Evolutionary conservation across 208 protist genomes (phyloP), one percentile per base, ranked within the genome.

Genomic region (Trypanosoma melophagium): DNA sequence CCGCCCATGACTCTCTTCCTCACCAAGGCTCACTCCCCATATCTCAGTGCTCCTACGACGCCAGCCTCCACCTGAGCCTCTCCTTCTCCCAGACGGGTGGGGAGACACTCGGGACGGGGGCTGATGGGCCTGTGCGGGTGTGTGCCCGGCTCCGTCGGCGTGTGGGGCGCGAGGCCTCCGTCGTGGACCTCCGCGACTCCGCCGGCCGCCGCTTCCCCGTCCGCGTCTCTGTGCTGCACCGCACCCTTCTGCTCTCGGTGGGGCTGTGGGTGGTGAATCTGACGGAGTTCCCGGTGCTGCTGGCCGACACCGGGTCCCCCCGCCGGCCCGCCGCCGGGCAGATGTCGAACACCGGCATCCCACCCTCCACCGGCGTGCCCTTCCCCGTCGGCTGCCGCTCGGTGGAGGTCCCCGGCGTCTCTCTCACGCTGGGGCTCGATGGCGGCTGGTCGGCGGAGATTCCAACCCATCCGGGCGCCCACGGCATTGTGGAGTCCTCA

Each of bases 191-290:
- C 63, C 64, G 66, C 28, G 82, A 91, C 70, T 60, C 61, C 56
- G 71, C 75, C 63, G 85, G 85, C 3, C 74, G 76, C 14, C 64
- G 71, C 52, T 94, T 94, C 60, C 81, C 85, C 62, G 75, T 92
- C 0, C 83, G 87, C 54, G 83, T 90, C 9, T 73, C 73, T 31
- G 76, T 94, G n/a, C 74, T 90, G 47, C 60, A 78, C 4, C 83
- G 85, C 17, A 89, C 82, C 1, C 75, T 94, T 19, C 69, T 91
- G 16, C 60, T 94, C 35, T 94, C 88, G 10, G 88, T 87, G 3
- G 81, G 73, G 16, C 21, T 92, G 55, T 94, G 88, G 88, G 83
- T 92, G 25, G 80, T 79, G 74, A 94, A 94, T 69, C 70, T 90
- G 41, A 94, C 85, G 42, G 77, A 86, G 60, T 94, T 90, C 70